phyloP scores from a whole-genome alignment of 192 early-diverging fungal species.

The Mortierella alpina region DNA sequence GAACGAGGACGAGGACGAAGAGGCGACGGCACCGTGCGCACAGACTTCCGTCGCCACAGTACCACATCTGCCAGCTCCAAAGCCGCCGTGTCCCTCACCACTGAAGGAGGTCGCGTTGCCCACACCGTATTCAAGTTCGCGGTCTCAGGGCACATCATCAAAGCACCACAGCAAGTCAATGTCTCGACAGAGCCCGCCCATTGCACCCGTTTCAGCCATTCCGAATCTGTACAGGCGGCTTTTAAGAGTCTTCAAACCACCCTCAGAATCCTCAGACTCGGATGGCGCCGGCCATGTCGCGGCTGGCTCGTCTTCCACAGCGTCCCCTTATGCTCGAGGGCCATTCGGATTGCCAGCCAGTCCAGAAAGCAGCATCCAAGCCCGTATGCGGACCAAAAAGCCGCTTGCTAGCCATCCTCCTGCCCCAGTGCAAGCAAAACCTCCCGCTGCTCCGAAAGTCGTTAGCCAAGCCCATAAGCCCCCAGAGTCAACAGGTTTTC shows the following conservation, averaged over 20 bases:
- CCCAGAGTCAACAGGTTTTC: slow-evolving; percentile 15
- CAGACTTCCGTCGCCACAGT: no score
- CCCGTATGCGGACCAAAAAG: not conserved
- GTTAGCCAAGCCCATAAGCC: slow-evolving; percentile 1
- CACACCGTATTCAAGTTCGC: not conserved
- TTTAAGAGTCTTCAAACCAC: slow-evolving; percentile 30
- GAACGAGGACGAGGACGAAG: not conserved
- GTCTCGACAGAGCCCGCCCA: not conserved
- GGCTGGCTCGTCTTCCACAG: not conserved
- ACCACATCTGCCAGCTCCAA: no score
- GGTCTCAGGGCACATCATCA: not conserved
- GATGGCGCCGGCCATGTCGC: not conserved
- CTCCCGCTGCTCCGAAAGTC: not conserved
- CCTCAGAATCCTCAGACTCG: slow-evolving; percentile 26
- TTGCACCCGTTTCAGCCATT: slow-evolving; percentile 1
- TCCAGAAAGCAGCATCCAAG: not conserved
- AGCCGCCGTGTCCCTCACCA: no score
- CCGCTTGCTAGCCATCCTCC: not conserved
- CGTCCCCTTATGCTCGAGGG: not conserved
- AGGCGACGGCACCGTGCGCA: not conserved
- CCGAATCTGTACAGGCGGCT: slow-evolving; percentile 34
- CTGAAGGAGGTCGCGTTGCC: no score
- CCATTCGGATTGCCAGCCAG: slow-evolving; percentile 11
- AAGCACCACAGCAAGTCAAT: not conserved
- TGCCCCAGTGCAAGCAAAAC: not conserved